These are phyloP conservation scores for Myriangium duriaei DNA, from an alignment of 2,329 filamentous ascomycete species.

Conservation along the genomic window DNA sequence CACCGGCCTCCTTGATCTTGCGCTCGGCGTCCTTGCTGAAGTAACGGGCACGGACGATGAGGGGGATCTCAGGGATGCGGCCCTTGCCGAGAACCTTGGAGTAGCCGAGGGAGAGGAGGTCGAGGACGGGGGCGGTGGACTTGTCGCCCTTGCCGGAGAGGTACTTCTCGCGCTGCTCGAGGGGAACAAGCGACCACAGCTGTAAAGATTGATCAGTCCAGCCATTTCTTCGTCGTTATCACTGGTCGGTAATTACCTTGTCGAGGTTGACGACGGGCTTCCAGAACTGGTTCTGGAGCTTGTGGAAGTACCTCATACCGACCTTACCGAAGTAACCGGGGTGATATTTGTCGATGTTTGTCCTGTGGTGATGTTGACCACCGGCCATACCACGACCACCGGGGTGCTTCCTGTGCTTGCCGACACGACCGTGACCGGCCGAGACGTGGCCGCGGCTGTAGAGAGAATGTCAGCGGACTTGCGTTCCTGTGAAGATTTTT, in stretches of 20 bases:
- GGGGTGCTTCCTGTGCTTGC: slow-evolving; percentile 91
- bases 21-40: slow-evolving; percentile 92
- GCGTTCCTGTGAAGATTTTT: not conserved
- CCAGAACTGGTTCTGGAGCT: slow-evolving; percentile 91
- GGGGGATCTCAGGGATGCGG: slow-evolving; percentile 78
- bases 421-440: slow-evolving; percentile 94
- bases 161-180: slow-evolving; percentile 89
- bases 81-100: slow-evolving; percentile 98
- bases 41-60: slow-evolving; percentile 91
- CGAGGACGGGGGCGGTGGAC: slow-evolving; percentile 92
- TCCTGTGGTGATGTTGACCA: slow-evolving; percentile 98
- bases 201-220: slow-evolving; percentile 24
- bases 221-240: not conserved
- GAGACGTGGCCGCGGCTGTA: slow-evolving; percentile 89
- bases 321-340: slow-evolving; percentile 97
- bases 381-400: slow-evolving; percentile 79
- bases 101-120: slow-evolving; percentile 94
- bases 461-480: slow-evolving; percentile 13
- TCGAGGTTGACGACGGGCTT: slow-evolving; percentile 98
- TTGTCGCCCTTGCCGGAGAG: slow-evolving; percentile 68
- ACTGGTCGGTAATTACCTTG: slow-evolving; percentile 70
- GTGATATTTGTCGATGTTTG: slow-evolving; percentile 88
- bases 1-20: slow-evolving; percentile 98
- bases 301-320: slow-evolving; percentile 64
- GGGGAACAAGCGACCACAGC: slow-evolving; percentile 92